Percentiles rank a stretch among this genome's conserved stretches.
phyloP scores from a whole-genome alignment of 2,329 filamentous ascomycete genomes.

The Aspergillus hortae region DNA sequence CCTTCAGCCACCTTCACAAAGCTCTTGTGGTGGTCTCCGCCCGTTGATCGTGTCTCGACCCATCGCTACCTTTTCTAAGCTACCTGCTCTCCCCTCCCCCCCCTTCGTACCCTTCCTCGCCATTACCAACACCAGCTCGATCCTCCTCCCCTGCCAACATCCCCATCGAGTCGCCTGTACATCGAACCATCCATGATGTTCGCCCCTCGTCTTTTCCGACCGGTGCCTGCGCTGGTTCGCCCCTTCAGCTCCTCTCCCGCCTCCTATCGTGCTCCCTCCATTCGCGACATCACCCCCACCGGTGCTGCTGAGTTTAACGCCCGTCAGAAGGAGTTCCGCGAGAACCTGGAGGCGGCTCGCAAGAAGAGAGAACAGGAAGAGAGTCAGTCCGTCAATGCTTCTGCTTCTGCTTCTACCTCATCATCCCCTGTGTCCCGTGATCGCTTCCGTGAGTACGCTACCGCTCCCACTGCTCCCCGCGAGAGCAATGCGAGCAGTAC shows the following conservation, averaged over 20 bases:
- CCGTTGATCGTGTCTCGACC: background rate
- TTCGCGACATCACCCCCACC: conserved; percentile 77
- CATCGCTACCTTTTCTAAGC: background rate
- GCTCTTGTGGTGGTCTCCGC: no score
- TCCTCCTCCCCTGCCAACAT: conserved; percentile 5
- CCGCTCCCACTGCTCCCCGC: conserved; percentile 42
- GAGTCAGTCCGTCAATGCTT: conserved; percentile 64
- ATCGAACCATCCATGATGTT: conserved; percentile 33
- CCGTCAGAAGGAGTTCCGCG: conserved; percentile 83
- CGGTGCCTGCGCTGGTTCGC: conserved; percentile 49
- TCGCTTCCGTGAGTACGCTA: conserved; percentile 34
- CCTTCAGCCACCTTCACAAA: background rate
- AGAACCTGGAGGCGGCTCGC: conserved; percentile 71
- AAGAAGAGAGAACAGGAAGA: conserved; percentile 76
- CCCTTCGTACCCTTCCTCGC: conserved; percentile 4
- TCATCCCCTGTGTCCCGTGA: conserved; percentile 28
- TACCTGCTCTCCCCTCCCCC: conserved; percentile 3
- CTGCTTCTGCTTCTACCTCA: conserved; percentile 42
- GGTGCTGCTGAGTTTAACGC: conserved; percentile 72
- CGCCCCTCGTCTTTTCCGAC: conserved; percentile 48
- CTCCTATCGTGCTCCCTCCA: conserved; percentile 61
- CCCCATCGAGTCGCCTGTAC: conserved; percentile 3
- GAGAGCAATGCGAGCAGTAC: conserved; percentile 45
- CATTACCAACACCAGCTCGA: background rate
- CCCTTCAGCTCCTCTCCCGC: conserved; percentile 56